Base-by-base conservation (phyloP, 441 rosid species). In the Populus trichocarpa region DNA sequence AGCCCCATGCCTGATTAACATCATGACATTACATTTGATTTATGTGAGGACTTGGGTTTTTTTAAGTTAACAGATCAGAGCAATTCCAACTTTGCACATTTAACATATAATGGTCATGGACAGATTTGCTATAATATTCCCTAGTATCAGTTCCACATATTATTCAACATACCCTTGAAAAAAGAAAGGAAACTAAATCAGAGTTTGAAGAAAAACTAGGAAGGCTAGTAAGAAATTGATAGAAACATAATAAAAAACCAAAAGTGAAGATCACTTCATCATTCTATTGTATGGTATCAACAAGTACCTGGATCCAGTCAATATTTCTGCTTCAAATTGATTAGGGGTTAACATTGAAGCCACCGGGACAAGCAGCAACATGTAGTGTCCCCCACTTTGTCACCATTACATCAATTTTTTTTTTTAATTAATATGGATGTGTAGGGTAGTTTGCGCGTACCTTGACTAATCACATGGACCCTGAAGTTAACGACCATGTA, bases 291-390 rank as follows among this genome's bases (percentile, higher is more conserved):
- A 35, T 53, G 67, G 78, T 14, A 20, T 70, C 25, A 75, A 72
- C 38, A 71, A 83, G 53, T 91, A 96, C 99, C 98, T 96, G 80
- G 76, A 79, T 67, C 92, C 93, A 68, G 98, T 93, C 88, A 96
- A 88, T 26, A 79, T 85, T 79, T 96, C 99, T 57, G 99, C 99
- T 86, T 96, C 99, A 82, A 94, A 96, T 85, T 96, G 99, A 83
- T 96, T 96, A 83, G 99, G 98, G 73, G 99, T 96, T 91, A 96
- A 87, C 99, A 94, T 96, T 73, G 99, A 92, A 74, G 99, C 98
- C 82, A 92, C 87, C 16, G 98, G 99, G 74, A 96, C 97, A 88
- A 96, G 98, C 99, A 94, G 85, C 38, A 66, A 50, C 77, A 80
- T 3, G 78, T 72, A 32, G 67, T 35, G 80, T 66, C 26, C 36